Conservation (phyloP, 2,329 filamentous ascomycete genomes). For the Cytospora chrysosperma region DNA sequence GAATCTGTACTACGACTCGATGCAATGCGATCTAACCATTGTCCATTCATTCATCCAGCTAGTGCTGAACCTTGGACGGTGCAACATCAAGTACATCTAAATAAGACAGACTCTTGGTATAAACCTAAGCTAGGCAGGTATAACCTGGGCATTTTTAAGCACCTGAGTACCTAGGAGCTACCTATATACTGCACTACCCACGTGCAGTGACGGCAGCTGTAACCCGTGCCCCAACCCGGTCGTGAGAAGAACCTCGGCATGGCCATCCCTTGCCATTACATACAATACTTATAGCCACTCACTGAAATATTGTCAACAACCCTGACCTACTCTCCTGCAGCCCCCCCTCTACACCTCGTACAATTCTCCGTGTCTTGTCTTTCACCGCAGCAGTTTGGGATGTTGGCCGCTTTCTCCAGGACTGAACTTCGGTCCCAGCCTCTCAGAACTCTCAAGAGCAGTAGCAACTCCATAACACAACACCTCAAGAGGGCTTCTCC, state of each 20-base stretch:
- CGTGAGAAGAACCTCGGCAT: slow-evolving; percentile 21
- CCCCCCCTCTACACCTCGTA: neutral
- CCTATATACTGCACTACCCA: neutral
- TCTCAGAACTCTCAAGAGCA: slow-evolving; percentile 11
- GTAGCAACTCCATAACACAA: slow-evolving; percentile 26
- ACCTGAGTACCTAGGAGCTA: neutral
- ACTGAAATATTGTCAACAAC: slow-evolving; percentile 13
- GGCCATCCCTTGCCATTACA: neutral
- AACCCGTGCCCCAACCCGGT: too few relatives aligned
- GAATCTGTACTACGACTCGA: too few relatives aligned
- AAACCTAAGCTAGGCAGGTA: too few relatives aligned
- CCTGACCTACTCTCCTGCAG: slow-evolving; percentile 4
- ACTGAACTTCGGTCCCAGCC: slow-evolving; percentile 36
- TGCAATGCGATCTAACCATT: too few relatives aligned
- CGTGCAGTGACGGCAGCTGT: neutral
- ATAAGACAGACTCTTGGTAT: too few relatives aligned
- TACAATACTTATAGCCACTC: neutral
- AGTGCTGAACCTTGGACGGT: too few relatives aligned
- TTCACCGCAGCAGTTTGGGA: slow-evolving; percentile 28
- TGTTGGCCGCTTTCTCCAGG: slow-evolving; percentile 38
- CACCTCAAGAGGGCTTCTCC: slow-evolving; percentile 26
- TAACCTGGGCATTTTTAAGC: too few relatives aligned
- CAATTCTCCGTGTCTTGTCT: neutral
- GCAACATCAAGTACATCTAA: too few relatives aligned
- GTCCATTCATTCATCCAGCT: neutral